phyloP scores from a whole-genome alignment of 768 basidiomycete species.

The Melanogaster broomeanus region DNA sequence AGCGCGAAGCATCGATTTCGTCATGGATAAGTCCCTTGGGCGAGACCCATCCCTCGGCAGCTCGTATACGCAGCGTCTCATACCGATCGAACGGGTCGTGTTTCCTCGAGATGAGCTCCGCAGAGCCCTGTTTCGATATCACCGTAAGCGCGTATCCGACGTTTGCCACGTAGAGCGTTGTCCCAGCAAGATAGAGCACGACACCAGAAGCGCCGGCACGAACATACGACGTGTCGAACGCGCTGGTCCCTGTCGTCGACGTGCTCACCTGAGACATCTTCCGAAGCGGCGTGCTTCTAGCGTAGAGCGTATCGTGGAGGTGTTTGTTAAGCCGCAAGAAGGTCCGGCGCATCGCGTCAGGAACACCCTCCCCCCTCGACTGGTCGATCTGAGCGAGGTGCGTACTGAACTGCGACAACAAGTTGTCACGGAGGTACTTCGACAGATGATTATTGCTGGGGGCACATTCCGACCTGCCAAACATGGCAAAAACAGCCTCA shows the following conservation, averaged over 20 bases:
- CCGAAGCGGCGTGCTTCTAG: constrained; percentile 43
- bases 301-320: constrained; percentile 67
- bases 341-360: constrained; percentile 81
- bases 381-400: constrained; percentile 52
- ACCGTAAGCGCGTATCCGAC: constrained; percentile 88
- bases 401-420: constrained; percentile 58
- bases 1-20: constrained; percentile 87
- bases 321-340: constrained; percentile 87
- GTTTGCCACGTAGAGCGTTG: constrained; percentile 87
- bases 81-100: constrained; percentile 89
- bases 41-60: constrained; percentile 93
- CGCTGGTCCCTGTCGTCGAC: constrained; percentile 34
- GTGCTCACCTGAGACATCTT: constrained; percentile 73
- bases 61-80: constrained; percentile 86
- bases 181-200: constrained; percentile 80
- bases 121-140: constrained; percentile 73
- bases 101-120: constrained; percentile 69
- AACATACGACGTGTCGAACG: constrained; percentile 50
- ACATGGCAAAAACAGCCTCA: constrained; percentile 95
- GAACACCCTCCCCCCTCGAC: constrained; percentile 50
- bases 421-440: constrained; percentile 84
- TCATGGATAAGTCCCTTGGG: constrained; percentile 90
- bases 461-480: constrained; percentile 69
- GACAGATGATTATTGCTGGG: constrained; percentile 68
- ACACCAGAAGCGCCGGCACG: constrained; percentile 82